Base-by-base conservation (phyloP, 495 filamentous ascomycete genomes). In the Alectoria sarmentosa region DNA sequence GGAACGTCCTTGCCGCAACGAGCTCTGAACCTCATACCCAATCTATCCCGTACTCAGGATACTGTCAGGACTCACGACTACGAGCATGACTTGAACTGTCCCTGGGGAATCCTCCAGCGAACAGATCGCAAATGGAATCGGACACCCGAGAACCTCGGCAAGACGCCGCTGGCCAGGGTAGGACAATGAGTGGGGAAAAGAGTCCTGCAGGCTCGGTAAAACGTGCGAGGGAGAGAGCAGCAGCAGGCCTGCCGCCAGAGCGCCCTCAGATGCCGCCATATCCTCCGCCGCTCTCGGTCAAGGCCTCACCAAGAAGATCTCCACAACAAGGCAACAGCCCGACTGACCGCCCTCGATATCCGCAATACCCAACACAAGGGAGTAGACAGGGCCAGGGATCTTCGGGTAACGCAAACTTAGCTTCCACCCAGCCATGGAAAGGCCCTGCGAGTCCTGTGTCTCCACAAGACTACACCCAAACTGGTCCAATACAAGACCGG, bases 181-280 rank as follows among this genome's bases (percentile, higher is more conserved):
- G 61, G 46, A 54, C 60, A 37, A 56, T 41, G 42, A 64, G 49
- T 36, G 48, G 65, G 41, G 66, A 66, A 30, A 59, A 57, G 42
- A 70, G 66, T 64, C 69, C 63, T 42, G 65, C 58, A 63, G 79
- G 78, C 37, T 82, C 80, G 14, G 78, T 82, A 21, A 76, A 75
- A 60, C 74, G 76, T 63, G 81, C 76, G 46, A 82, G 76, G 71
- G 80, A 85, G 68, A 75, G 83, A 72, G 71, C 83, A 66, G 74
- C 79, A 60, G 80, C 82, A 44, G 80, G 79, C 64, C 72, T 73
- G 60, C 81, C 75, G 42, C 76, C 73, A 65, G 68, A 69, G 71
- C 64, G 66, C 64, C 69, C 61, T 36, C 46, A 62, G 28, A 63
- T 60, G 37, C 67, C 63, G 6, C 36, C 60, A n/a, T 60, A 61